Evolutionary conservation across 805 yeast species (phyloP).

Genomic region (Yamadazyma kitorensis): DNA sequence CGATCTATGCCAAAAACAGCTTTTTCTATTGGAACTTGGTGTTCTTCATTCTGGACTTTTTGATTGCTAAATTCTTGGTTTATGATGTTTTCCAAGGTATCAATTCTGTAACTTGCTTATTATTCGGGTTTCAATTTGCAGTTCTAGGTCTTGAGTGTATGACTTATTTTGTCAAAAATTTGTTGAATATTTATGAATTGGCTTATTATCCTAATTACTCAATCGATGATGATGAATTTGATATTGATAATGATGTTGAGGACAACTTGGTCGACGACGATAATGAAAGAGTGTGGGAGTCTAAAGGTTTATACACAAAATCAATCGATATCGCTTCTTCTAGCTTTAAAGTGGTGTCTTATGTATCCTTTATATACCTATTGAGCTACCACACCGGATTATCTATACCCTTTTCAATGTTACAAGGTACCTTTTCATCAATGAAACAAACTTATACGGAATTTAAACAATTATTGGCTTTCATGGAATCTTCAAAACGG

Average conservation of each 20-base stretch:
- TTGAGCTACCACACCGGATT: slow-evolving; percentile 29
- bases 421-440: slow-evolving; percentile 45
- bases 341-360: slow-evolving; percentile 29
- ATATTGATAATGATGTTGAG: slow-evolving; percentile 21
- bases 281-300: slow-evolving; percentile 73
- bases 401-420: slow-evolving; percentile 35
- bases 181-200: slow-evolving; percentile 57
- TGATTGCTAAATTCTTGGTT: slow-evolving; percentile 53
- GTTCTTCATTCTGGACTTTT: slow-evolving; percentile 50
- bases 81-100: slow-evolving; percentile 50
- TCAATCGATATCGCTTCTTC: slow-evolving; percentile 53
- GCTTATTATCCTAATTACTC: slow-evolving; percentile 31
- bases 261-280: slow-evolving; percentile 24
- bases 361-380: slow-evolving; percentile 31
- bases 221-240: slow-evolving; percentile 24
- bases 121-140: slow-evolving; percentile 77
- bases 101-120: slow-evolving; percentile 54
- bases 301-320: slow-evolving; percentile 58
- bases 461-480: slow-evolving; percentile 43
- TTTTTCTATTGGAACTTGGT: slow-evolving; percentile 39
- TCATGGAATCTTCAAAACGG: slow-evolving; percentile 56
- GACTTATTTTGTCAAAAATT: slow-evolving; percentile 43
- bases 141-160: slow-evolving; percentile 56
- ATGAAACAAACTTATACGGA: slow-evolving; percentile 28
- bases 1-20: slow-evolving; percentile 27